Evolutionary conservation across 352 stramenopile species (phyloP).

Genomic region (Phytophthora pseudosyringae): DNA sequence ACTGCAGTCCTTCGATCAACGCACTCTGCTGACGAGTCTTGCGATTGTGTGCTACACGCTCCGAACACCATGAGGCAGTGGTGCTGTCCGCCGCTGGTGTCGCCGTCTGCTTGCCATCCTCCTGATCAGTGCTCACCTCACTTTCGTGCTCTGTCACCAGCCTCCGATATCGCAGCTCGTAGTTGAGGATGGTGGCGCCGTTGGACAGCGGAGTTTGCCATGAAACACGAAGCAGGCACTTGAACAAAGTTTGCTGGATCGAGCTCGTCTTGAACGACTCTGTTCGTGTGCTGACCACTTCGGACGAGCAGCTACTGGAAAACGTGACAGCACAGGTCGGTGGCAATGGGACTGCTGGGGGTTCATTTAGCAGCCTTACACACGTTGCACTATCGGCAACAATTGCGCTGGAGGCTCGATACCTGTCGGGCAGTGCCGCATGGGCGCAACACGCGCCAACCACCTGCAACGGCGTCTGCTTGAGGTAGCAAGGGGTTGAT

Average conservation of each 20-base stretch:
- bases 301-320: conserved; percentile 46
- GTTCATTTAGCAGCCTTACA: conserved; percentile 41
- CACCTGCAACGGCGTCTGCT: conserved; percentile 51
- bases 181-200: conserved; percentile 73
- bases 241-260: conserved; percentile 61
- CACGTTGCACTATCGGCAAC: conserved; percentile 49
- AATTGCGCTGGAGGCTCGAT: conserved; percentile 17
- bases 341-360: conserved; percentile 37
- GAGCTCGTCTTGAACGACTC: conserved; percentile 31
- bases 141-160: conserved; percentile 41
- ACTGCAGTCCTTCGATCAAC: conserved; percentile 59
- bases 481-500: conserved; percentile 54
- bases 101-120: conserved; percentile 3
- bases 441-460: conserved; percentile 66
- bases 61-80: conserved; percentile 44
- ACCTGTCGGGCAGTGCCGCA: conserved; percentile 15
- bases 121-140: conserved; percentile 11
- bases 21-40: conserved; percentile 45
- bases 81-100: conserved; percentile 12
- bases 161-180: conserved; percentile 65
- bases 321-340: conserved; percentile 40
- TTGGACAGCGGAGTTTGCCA: conserved; percentile 76
- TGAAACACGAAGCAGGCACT: conserved; percentile 52
- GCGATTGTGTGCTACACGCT: conserved; percentile 50
- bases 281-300: conserved; percentile 44